Base-by-base conservation (phyloP, 108 stramenopile genomes). In the Seminavis robusta region DNA sequence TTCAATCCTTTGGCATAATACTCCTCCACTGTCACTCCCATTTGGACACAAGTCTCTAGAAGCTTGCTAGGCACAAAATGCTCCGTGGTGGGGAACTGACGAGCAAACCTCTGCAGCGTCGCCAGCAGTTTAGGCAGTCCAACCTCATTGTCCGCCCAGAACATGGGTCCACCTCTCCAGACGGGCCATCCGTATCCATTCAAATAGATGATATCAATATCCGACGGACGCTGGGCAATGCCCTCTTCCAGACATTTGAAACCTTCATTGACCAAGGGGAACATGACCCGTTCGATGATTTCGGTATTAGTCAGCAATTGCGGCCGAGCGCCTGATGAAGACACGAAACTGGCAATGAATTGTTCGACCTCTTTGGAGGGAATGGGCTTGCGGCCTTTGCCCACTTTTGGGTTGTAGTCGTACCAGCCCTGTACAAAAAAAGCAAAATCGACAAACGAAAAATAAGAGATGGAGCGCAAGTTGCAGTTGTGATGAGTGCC, bases 111-210 rank as follows among this genome's bases (percentile, higher is more conserved):
- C 51, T 77, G 57, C 17, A 92, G 65, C 40, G 61, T 69, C 39
- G 40, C 28, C 41, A 90, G 59, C 27, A 92, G 33, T 28, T 61
- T 28, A 8, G 62, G 56, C 21, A 95, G 73, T 26, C 90, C 90
- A 47, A 87, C 76, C 28, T 88, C 73, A 52, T 91, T 76, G 57
- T 92, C 94, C 21, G 90, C 90, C 90, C 88, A 90, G 59, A 73
- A 89, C 89, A 94, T 94, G n/a, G 93, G 93, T 13, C 90, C 90
- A 60, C 98, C 98, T 49, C 79, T 63, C 67, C 80, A 97, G 6
- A 74, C 76, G 4, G 98, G 98, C 78, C 87, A 97, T 17, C 95
- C 94, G 65, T 97, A 98, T 24, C 98, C 98, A 70, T 97, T 86
- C 34, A 95, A 61, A 59, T 93, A 96, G 21, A 96, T 81, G 1